Evolutionary conservation across 1,139 yeast species (phyloP), one percentile per base, ranked within the genome.

Genomic region (Yamadazyma diddensiae): DNA sequence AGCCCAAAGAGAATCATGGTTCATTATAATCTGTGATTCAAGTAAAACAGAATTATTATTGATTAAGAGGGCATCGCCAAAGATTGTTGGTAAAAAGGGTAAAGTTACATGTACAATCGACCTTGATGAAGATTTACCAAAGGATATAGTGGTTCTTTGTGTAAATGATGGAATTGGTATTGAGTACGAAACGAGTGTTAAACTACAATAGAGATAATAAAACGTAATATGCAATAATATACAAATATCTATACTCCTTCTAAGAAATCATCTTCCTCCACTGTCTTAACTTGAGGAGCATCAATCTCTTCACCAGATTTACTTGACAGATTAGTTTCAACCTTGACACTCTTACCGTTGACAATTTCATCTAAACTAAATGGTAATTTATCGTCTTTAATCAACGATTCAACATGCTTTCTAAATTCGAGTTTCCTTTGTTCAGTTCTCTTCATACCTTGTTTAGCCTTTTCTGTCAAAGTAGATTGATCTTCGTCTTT

Each of bases 1-100:
- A 55, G 69, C 82, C 2, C 99, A 94, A 58, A 82, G 90, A 48
- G 98, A 92, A 54, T 79, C 94, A 0, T 94, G 98, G 98, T 86
- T 92, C 55, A 72, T 82, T 7, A 73, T 90, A 31, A 58, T 82
- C 6, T 73, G 77, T 45, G 73, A 78, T 47, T 53, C 53, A 8
- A 30, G 55, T 2, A 47, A 49, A 2, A 62, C 61, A 21, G 86
- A 81, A 49, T 53, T 85, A 26, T 57, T 73, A 21, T 64, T 79
- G 34, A 59, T 84, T 26, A 83, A 82, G 49, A 70, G 94, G 49
- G 83, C 83, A 6, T 73, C 80, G 11, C 92, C 92, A 1, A 65
- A 59, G 38, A 43, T 64, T 31, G 43, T 49, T 0, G 71, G 67
- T 2, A 73, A 75, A 31, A 57, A 56, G 37, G 74, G 84, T 9